phyloP scores from a whole-genome alignment of 2,329 filamentous ascomycete genomes.

The Cylindrodendrum hubeiense region DNA sequence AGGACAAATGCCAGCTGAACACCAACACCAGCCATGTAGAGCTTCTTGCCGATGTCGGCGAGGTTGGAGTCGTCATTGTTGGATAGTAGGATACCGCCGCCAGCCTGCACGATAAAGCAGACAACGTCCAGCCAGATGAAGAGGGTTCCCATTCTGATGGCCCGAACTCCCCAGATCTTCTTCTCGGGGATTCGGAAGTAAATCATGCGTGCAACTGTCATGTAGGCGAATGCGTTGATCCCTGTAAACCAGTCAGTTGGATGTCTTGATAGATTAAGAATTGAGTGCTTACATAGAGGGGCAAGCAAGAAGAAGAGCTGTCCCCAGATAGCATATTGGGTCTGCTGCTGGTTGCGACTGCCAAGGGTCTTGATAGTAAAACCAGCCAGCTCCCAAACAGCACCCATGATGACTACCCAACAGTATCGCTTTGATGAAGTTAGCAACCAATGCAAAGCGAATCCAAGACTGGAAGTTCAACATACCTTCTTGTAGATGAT shows the following conservation, averaged over 20 bases:
- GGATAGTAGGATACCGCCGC: conserved; percentile 53
- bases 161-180: conserved; percentile 51
- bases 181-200: conserved; percentile 54
- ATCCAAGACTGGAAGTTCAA: neutral
- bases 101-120: conserved; percentile 60
- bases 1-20: conserved; percentile 53
- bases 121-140: conserved; percentile 63
- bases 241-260: conserved; percentile 38
- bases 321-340: conserved; percentile 46
- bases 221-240: conserved; percentile 60
- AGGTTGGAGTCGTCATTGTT: conserved; percentile 39
- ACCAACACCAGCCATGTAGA: conserved; percentile 55
- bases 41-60: conserved; percentile 50
- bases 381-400: conserved; percentile 53
- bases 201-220: conserved; percentile 56
- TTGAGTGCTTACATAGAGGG: conserved; percentile 51
- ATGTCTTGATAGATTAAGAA: too few relatives aligned
- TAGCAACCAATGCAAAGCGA: neutral
- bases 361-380: conserved; percentile 53
- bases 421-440: conserved; percentile 44
- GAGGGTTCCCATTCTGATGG: conserved; percentile 54
- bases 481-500: conserved; percentile 48
- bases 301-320: conserved; percentile 56
- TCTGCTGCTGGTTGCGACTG: conserved; percentile 53
- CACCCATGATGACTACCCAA: conserved; percentile 57